Evolutionary conservation across 2,329 filamentous ascomycete genomes (phyloP).

Genomic region (Exophiala dermatitidis): DNA sequence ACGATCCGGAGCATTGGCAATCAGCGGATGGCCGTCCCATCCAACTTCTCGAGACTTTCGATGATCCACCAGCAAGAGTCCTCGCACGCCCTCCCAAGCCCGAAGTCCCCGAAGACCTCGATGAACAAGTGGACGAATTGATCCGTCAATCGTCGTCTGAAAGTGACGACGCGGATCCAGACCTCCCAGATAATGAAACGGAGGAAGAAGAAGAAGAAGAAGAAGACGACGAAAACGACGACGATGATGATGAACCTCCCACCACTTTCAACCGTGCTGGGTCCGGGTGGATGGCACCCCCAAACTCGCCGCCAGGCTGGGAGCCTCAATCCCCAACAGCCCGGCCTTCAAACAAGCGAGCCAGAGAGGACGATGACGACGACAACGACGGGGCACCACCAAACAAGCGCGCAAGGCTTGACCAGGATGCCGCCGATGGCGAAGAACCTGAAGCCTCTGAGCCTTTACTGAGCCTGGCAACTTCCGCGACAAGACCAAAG

Average conservation of each 20-base stretch:
- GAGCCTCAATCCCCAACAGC: background rate
- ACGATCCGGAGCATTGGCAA: constrained; percentile 7
- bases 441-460: too few species aligned
- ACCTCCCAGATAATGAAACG: too few species aligned
- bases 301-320: background rate
- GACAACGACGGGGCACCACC: background rate
- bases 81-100: background rate
- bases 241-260: background rate
- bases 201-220: background rate
- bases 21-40: constrained; percentile 8
- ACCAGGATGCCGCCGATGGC: too few species aligned
- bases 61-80: background rate
- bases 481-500: too few species aligned
- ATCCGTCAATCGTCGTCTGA: background rate
- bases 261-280: too few species aligned
- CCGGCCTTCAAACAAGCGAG: background rate
- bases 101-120: background rate
- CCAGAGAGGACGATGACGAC: background rate
- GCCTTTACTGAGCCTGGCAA: too few species aligned
- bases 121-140: background rate
- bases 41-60: constrained; percentile 2
- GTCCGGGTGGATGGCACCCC: background rate
- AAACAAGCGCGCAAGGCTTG: too few species aligned
- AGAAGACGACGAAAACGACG: background rate
- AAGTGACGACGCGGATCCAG: too few species aligned